Conservation (phyloP, 495 filamentous ascomycete species). For the Tuber microsphaerosporum region DNA sequence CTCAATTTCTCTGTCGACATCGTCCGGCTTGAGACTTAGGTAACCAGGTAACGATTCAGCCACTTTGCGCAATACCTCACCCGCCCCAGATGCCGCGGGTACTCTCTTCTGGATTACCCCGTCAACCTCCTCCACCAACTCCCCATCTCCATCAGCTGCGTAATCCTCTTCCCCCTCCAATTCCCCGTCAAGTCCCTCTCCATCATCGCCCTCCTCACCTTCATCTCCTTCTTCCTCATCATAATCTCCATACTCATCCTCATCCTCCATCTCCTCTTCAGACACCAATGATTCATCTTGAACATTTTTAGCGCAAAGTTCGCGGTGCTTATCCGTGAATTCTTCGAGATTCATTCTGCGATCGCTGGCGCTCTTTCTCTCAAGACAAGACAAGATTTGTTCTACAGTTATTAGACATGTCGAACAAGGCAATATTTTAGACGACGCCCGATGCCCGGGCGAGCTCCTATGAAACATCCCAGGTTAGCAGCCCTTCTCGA, state of each 20-base stretch:
- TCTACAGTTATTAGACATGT: neutral
- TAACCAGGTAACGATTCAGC: slow-evolving; percentile 22
- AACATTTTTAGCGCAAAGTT: slow-evolving; percentile 21
- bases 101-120: slow-evolving; percentile 10
- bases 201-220: slow-evolving; percentile 15
- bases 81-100: neutral
- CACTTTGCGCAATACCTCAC: slow-evolving; percentile 6
- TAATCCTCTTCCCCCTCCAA: slow-evolving; percentile 10
- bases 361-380: neutral
- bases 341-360: slow-evolving; percentile 13
- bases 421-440: neutral
- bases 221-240: slow-evolving; percentile 16
- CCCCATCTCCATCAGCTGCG: slow-evolving; percentile 24
- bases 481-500: neutral
- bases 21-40: slow-evolving; percentile 15
- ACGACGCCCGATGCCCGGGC: neutral
- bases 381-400: neutral
- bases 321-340: slow-evolving; percentile 22
- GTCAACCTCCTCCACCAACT: slow-evolving; percentile 23
- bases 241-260: slow-evolving; percentile 11
- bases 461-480: neutral
- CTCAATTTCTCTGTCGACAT: slow-evolving; percentile 28
- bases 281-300: slow-evolving; percentile 10
- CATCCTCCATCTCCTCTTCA: slow-evolving; percentile 24
- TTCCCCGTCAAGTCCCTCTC: slow-evolving; percentile 12